These are phyloP conservation scores for Mucor racemosus DNA, from an alignment of 371 early-diverging fungal species.

Conservation along the genomic window DNA sequence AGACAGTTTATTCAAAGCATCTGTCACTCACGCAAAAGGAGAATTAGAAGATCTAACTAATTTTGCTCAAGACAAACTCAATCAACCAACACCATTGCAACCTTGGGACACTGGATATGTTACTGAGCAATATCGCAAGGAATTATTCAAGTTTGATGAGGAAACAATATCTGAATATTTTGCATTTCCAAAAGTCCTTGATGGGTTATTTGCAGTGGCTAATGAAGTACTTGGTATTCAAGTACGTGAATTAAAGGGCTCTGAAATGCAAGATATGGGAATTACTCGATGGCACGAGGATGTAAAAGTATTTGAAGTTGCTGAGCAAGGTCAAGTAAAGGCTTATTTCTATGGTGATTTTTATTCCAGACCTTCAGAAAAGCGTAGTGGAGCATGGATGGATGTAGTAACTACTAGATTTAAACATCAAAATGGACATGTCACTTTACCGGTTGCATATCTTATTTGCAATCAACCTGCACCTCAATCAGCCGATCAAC, in stretches of 20 bases:
- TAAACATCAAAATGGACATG: slow-evolving; percentile 48
- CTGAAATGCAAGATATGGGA: slow-evolving; percentile 41
- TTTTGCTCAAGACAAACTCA: slow-evolving; percentile 52
- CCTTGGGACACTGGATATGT: slow-evolving; percentile 68
- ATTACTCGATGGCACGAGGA: slow-evolving; percentile 68
- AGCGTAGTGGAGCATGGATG: slow-evolving; percentile 80
- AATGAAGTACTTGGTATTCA: slow-evolving; percentile 63
- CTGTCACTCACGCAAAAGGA: slow-evolving; percentile 51
- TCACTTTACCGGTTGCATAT: slow-evolving; percentile 68
- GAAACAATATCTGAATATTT: slow-evolving; percentile 68
- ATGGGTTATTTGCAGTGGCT: slow-evolving; percentile 64
- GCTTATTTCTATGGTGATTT: slow-evolving; percentile 77
- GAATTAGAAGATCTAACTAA: slow-evolving; percentile 54
- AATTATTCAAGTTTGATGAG: slow-evolving; percentile 63
- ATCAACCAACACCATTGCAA: slow-evolving; percentile 48
- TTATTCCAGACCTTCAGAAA: slow-evolving; percentile 67
- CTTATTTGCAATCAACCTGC: slow-evolving; percentile 70
- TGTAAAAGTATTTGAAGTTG: slow-evolving; percentile 67
- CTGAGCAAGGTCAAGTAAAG: slow-evolving; percentile 53
- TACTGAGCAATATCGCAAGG: slow-evolving; percentile 65
- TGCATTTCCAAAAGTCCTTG: slow-evolving; percentile 64
- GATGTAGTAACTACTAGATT: slow-evolving; percentile 65
- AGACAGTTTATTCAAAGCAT: slow-evolving; percentile 53
- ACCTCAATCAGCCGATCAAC: slow-evolving; percentile 53
- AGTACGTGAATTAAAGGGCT: slow-evolving; percentile 49